Evolutionary conservation across 2,329 filamentous ascomycete species (phyloP).

Genomic region (Sporothrix humicola): DNA sequence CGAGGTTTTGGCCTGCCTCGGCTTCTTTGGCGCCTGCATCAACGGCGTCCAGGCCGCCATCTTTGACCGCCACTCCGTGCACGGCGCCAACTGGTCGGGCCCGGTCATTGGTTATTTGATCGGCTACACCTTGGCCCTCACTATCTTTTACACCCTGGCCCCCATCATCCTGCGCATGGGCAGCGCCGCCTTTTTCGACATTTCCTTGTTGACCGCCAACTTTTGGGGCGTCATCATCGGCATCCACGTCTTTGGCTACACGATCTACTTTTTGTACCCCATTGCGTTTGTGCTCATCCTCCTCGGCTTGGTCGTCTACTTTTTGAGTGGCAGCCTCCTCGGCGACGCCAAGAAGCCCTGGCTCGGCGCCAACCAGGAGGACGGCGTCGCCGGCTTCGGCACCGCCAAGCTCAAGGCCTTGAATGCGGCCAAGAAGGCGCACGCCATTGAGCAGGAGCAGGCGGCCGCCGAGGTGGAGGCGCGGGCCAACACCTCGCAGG

Average conservation of each 20-base stretch:
- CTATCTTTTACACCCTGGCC: conserved; percentile 84
- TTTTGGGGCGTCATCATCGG: conserved; percentile 98
- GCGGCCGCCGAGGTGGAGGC: conserved; percentile 32
- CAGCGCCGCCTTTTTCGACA: conserved; percentile 94
- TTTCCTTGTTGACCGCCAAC: conserved; percentile 89
- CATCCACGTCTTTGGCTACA: conserved; percentile 79
- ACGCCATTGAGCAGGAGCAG: conserved; percentile 39
- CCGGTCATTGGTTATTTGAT: conserved; percentile 78
- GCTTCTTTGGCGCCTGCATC: conserved; percentile 86
- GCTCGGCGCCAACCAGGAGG: conserved; percentile 86
- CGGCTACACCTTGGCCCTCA: conserved; percentile 86
- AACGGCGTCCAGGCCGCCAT: conserved; percentile 90
- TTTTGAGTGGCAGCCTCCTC: conserved; percentile 78
- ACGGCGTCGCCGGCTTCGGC: conserved; percentile 77
- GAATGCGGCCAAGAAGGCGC: conserved; percentile 57
- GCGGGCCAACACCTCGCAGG: neutral
- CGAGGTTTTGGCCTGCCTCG: conserved; percentile 90
- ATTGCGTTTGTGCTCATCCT: conserved; percentile 95
- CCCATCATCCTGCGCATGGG: conserved; percentile 89
- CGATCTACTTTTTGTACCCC: conserved; percentile 89
- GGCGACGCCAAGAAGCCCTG: conserved; percentile 95
- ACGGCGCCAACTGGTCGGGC: conserved; percentile 66
- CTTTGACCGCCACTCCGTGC: conserved; percentile 81
- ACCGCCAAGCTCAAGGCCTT: conserved; percentile 81
- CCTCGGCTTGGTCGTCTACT: conserved; percentile 83